These are phyloP conservation scores for Helianthus annuus DNA, from an alignment of 129 eudicot genomes.

Conservation along the genomic window DNA sequence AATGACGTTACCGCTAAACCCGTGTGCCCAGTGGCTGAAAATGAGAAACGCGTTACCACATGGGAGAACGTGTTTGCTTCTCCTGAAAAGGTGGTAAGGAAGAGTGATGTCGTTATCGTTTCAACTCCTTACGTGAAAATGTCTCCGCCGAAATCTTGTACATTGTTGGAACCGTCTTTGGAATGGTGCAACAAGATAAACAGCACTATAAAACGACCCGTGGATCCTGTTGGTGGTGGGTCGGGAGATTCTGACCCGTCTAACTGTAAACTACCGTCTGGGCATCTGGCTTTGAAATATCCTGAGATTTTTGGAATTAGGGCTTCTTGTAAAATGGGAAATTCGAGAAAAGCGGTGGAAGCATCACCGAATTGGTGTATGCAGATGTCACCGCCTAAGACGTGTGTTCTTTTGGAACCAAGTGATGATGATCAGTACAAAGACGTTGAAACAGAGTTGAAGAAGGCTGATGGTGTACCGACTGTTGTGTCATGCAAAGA, in stretches of 20 bases:
- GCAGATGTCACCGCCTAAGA: constrained; percentile 82
- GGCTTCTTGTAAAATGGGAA: constrained; percentile 31
- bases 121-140: constrained; percentile 75
- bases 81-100: constrained; percentile 37
- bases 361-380: constrained; percentile 75
- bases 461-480: constrained; percentile 15
- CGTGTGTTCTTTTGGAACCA: constrained; percentile 80
- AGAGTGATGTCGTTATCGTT: constrained; percentile 38
- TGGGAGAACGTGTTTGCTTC: constrained; percentile 30
- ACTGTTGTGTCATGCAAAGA: constrained; percentile 32
- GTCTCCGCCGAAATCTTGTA: constrained; percentile 84
- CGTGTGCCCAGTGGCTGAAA: constrained; percentile 19
- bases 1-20: constrained; percentile 13
- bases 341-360: constrained; percentile 51
- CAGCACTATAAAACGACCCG: constrained; percentile 35
- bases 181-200: constrained; percentile 39
- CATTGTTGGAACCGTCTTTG: constrained; percentile 67
- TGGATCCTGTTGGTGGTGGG: constrained; percentile 41
- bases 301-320: constrained; percentile 64
- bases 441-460: constrained; percentile 30
- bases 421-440: constrained; percentile 41
- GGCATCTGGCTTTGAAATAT: constrained; percentile 47
- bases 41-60: constrained; percentile 12
- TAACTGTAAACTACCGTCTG: constrained; percentile 43
- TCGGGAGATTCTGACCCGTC: constrained; percentile 55